Percentiles rank a stretch among this genome's conserved stretches.
phyloP scores from a whole-genome alignment of 306 rosid genomes.

The Sindora glabra region DNA sequence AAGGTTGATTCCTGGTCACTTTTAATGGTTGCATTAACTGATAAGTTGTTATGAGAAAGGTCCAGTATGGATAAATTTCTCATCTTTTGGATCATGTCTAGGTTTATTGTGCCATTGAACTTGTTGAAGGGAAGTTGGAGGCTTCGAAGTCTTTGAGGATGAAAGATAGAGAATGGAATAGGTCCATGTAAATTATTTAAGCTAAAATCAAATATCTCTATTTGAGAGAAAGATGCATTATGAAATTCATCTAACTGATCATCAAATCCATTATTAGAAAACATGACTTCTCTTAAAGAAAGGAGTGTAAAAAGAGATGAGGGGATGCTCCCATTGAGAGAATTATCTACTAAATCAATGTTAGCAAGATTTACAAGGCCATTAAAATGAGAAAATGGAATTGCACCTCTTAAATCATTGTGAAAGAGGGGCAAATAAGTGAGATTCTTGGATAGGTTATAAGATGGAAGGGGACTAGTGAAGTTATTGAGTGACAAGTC shows the following conservation, averaged over 20 bases:
- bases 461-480: no score
- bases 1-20: background rate
- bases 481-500: no score
- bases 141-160: background rate
- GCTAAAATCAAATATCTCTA: conserved; percentile 15
- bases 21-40: background rate
- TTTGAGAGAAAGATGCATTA: background rate
- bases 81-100: background rate
- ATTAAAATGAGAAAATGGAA: no score
- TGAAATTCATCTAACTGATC: background rate
- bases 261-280: background rate
- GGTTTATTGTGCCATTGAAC: background rate
- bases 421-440: no score
- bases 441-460: no score
- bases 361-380: no score
- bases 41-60: conserved; percentile 27
- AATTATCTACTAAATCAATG: background rate
- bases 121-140: conserved; percentile 31
- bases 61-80: no score
- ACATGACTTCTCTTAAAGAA: background rate
- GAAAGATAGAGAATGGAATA: background rate
- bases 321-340: background rate
- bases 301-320: background rate
- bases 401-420: no score
- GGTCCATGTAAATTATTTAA: conserved; percentile 20